A percentile compares a stretch with the other conserved stretches of the same genome.
Conservation (phyloP, 192 early-diverging fungal genomes). For the Dimargaris verticillata region DNA sequence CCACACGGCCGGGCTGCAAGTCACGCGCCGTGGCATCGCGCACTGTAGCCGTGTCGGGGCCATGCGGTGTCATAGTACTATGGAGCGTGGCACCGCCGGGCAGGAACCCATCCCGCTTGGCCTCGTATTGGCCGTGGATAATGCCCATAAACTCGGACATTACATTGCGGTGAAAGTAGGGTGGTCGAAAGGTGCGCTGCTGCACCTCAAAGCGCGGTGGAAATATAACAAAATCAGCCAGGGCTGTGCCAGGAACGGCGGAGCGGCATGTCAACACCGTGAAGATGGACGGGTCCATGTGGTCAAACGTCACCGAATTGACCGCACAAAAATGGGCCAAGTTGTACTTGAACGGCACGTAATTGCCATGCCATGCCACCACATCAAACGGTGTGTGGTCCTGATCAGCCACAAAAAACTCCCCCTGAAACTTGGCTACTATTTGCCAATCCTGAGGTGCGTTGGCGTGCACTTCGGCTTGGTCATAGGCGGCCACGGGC, state of each 20-base stretch:
- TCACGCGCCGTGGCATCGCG: constrained; percentile 51
- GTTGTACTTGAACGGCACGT: constrained; percentile 87
- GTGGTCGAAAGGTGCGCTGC: constrained; percentile 81
- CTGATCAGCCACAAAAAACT: constrained; percentile 51
- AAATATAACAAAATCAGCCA: constrained; percentile 93
- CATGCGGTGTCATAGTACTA: constrained; percentile 79
- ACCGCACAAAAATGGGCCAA: constrained; percentile 66
- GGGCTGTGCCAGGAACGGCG: constrained; percentile 61
- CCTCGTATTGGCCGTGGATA: constrained; percentile 83
- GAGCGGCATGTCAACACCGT: constrained; percentile 88
- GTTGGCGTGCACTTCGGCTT: constrained; percentile 27
- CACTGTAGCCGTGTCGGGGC: constrained; percentile 72
- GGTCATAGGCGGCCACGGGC: constrained; percentile 66
- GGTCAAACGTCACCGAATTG: constrained; percentile 81
- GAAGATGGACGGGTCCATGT: constrained; percentile 92
- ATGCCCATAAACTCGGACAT: constrained; percentile 99
- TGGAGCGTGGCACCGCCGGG: constrained; percentile 80
- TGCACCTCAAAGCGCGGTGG: constrained; percentile 89
- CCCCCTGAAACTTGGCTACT: constrained; percentile 70
- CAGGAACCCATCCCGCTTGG: constrained; percentile 76
- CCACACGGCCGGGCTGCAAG: constrained; percentile 58
- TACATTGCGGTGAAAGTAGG: constrained; percentile 94
- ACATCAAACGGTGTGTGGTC: constrained; percentile 87
- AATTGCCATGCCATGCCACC: constrained; percentile 97
- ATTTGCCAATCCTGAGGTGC: constrained; percentile 37